Evolutionary conservation across 768 basidiomycete species (phyloP), one percentile per base, ranked within the genome.

Genomic region (Naganishia antarctica): DNA sequence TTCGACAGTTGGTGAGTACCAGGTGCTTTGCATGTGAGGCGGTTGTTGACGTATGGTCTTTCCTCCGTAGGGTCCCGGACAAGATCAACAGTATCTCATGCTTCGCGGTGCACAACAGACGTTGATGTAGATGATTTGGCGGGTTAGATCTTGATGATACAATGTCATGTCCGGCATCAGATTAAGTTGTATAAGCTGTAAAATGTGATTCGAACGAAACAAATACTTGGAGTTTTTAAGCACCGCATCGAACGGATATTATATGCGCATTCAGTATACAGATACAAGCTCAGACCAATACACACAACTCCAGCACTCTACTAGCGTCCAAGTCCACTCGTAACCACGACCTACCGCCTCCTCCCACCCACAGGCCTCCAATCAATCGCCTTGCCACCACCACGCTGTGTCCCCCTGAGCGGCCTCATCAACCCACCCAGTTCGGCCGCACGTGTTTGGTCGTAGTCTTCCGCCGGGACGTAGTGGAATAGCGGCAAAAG

Each of bases 401-500:
- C 73, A 45, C 74, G 61, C 65, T 77, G 76, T n/a, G 49, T 49
- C 4, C 72, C 67, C 31, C 76, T 48, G 28, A 77, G 48, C 0
- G 76, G 76, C 47, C 76, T 60, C 46, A 77, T 74, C 18, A 75
- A 61, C 4, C 70, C 68, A 6, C 74, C 76, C n/a, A 77, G 63
- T 62, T 77, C 71, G 31, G 53, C 68, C 15, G 74, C 72, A 18
- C 76, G 70, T 0, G 68, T 67, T 3, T 37, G 51, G 61, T 77
- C 76, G 2, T 72, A 66, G 71, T 79, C 78, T 8, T 62, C 31
- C 31, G 71, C 73, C 13, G 77, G 78, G 29, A 72, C 66, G 69
- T 79, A 78, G 65, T 70, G 78, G 70, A 73, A 79, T 44, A 73
- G 70, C 5, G 78, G 73, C 3, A 75, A 68, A 15, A 79, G 68